phyloP scores from a whole-genome alignment of 768 basidiomycete genomes.

The Boletus fagicola region DNA sequence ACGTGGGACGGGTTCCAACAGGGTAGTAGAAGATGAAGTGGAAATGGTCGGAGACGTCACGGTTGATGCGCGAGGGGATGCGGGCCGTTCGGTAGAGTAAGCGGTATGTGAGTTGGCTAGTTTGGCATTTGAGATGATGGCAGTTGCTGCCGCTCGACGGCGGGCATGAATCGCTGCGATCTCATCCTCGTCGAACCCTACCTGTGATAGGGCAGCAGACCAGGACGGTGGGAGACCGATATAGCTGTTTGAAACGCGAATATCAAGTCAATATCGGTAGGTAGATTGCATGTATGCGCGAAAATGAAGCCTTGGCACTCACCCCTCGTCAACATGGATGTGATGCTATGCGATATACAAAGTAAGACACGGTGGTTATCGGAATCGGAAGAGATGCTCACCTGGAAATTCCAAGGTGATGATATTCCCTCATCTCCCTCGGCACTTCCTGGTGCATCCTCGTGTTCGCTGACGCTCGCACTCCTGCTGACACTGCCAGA shows the following conservation, averaged over 20 bases:
- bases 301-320: constrained; percentile 23
- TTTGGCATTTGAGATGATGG: background rate
- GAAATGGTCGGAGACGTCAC: constrained; percentile 15
- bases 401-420: constrained; percentile 75
- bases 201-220: constrained; percentile 56
- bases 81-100: constrained; percentile 6
- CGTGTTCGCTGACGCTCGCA: constrained; percentile 16
- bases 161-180: constrained; percentile 56
- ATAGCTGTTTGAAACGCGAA: constrained; percentile 38
- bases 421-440: constrained; percentile 63
- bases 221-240: constrained; percentile 73
- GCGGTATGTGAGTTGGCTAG: constrained; percentile 5
- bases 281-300: constrained; percentile 1
- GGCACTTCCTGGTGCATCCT: background rate
- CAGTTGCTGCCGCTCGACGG: constrained; percentile 24
- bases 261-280: background rate
- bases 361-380: background rate
- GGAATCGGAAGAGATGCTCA: constrained; percentile 21
- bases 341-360: constrained; percentile 51
- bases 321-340: constrained; percentile 78
- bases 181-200: constrained; percentile 68
- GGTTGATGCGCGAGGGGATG: constrained; percentile 15
- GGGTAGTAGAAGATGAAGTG: constrained; percentile 17
- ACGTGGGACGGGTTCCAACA: constrained; percentile 26
- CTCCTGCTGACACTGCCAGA: constrained; percentile 11